Base-by-base conservation (phyloP, 208 protist species). In the Acanthamoeba lenticulata region DNA sequence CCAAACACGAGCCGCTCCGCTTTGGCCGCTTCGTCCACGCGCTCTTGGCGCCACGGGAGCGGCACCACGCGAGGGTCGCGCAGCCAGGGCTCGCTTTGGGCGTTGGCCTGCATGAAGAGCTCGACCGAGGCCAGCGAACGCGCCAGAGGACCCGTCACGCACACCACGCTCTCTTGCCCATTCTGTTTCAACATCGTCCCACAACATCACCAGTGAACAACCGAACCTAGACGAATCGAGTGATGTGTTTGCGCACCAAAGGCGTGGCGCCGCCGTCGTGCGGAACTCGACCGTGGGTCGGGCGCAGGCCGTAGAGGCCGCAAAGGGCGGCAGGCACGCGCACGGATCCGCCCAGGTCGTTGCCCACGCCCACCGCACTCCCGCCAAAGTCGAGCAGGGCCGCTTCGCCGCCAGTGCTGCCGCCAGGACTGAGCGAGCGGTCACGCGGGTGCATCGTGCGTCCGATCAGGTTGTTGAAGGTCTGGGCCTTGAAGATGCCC, bases 391-490 rank as follows among this genome's bases (percentile, higher is more conserved):
- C 79, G 5, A 94, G 19, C 47, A 94, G 81, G 11, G 38, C 92
- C 9, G 49, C 92, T 44, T 94, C 92, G 81, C 92, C 92, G 34
- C 92, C 92, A n/a, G 40, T 92, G 40, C 38, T 65, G 55, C 92
- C 92, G 49, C 92, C 92, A 17, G 79, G n/a, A 13, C 27, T 83
- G 21, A n/a, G 62, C n/a, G 21, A 6, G 9, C 38, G 38, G 90
- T 93, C 42, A 13, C 13, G 11, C 32, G 90, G 90, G 69, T 94
- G 57, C 17, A 62, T 17, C 40, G 90, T 65, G 36, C 65, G 60
- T 11, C 90, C 90, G 47, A 86, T 69, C 36, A 94, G 45, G 32
- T 36, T 7, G 65, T 83, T 86, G 36, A 42, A n/a, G 24, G 79
- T 81, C 83, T 92, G 27, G 32, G 69, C 34, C 45, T 21, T 60